These are phyloP conservation scores for Iris pallida DNA, from an alignment of 116 monocot species.

Conservation along the genomic window DNA sequence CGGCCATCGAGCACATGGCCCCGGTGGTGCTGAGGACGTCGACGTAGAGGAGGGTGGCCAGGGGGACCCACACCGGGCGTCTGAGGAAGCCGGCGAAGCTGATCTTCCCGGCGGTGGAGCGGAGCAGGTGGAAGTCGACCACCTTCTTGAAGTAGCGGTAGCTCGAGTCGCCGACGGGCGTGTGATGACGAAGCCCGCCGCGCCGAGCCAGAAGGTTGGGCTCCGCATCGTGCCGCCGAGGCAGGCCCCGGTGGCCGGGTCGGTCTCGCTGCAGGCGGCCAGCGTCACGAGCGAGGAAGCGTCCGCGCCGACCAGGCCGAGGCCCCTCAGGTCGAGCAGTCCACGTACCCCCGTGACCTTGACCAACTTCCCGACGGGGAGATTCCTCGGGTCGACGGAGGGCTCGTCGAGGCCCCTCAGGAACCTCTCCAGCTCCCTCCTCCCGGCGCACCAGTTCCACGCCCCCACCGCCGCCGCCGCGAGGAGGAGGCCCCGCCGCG, in stretches of 20 bases:
- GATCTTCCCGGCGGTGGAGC: too few species aligned
- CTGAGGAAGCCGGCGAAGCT: too few species aligned
- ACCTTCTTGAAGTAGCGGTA: conserved; percentile 49
- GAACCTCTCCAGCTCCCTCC: conserved; percentile 34
- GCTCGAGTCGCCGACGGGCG: too few species aligned
- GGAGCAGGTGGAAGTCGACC: conserved; percentile 32
- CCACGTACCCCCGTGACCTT: too few species aligned
- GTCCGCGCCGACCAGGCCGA: conserved; percentile 64
- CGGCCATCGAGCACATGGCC: too few species aligned
- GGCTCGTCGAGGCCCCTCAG: conserved; percentile 20
- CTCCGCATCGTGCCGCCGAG: conserved; percentile 26
- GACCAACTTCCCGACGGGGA: too few species aligned
- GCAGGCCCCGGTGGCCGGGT: conserved; percentile 46
- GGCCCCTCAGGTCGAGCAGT: too few species aligned
- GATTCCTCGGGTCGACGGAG: too few species aligned
- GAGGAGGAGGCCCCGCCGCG: conserved; percentile 7
- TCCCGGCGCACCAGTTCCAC: conserved; percentile 33
- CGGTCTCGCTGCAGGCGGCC: conserved; percentile 29
- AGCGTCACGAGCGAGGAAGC: conserved; percentile 48
- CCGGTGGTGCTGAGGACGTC: too few species aligned
- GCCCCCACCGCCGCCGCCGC: conserved; percentile 15
- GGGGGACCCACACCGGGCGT: too few species aligned
- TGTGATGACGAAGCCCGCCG: too few species aligned
- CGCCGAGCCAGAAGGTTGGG: conserved; percentile 82
- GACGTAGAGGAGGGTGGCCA: too few species aligned